A percentile compares a stretch with the other conserved stretches of the same genome.
Conservation (phyloP, 306 rosid genomes). For the Biancaea sappan region DNA sequence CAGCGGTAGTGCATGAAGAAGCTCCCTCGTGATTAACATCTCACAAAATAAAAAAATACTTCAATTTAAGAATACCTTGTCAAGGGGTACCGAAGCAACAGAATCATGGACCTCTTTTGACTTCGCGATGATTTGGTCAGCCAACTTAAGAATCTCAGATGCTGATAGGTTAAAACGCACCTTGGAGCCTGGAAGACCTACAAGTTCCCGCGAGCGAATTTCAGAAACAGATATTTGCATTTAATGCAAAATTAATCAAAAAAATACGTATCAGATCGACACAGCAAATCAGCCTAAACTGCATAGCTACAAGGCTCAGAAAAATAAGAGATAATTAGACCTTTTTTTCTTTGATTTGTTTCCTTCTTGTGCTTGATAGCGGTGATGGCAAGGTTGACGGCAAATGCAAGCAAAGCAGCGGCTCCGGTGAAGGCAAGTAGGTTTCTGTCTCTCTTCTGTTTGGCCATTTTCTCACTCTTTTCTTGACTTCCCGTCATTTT, state of each 20-base stretch:
- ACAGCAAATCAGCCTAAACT: not conserved
- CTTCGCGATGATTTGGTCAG: conserved; percentile 67
- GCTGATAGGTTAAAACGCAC: conserved; percentile 67
- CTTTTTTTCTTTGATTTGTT: conserved; percentile 61
- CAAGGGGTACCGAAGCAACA: conserved; percentile 79
- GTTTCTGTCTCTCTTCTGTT: conserved; percentile 45
- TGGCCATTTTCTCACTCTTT: conserved; percentile 58
- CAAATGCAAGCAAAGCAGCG: conserved; percentile 75
- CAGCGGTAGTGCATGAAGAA: not conserved
- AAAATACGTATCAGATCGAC: not conserved
- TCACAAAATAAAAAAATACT: not conserved
- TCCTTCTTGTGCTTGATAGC: conserved; percentile 53
- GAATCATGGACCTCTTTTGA: conserved; percentile 79
- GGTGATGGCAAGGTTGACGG: conserved; percentile 64
- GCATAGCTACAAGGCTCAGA: not conserved
- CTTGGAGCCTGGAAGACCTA: conserved; percentile 78
- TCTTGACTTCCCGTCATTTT: conserved; percentile 63
- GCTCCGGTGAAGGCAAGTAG: conserved; percentile 71
- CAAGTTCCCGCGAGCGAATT: conserved; percentile 11
- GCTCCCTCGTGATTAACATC: not conserved
- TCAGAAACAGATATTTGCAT: not conserved
- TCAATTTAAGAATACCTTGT: conserved; percentile 56
- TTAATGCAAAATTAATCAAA: not conserved
- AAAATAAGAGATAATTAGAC: conserved; percentile 42
- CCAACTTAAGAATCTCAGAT: conserved; percentile 75